Percentiles rank a stretch among this genome's conserved stretches.
Conservation (phyloP, 2,329 filamentous ascomycete genomes). For the Xylaria sp. region DNA sequence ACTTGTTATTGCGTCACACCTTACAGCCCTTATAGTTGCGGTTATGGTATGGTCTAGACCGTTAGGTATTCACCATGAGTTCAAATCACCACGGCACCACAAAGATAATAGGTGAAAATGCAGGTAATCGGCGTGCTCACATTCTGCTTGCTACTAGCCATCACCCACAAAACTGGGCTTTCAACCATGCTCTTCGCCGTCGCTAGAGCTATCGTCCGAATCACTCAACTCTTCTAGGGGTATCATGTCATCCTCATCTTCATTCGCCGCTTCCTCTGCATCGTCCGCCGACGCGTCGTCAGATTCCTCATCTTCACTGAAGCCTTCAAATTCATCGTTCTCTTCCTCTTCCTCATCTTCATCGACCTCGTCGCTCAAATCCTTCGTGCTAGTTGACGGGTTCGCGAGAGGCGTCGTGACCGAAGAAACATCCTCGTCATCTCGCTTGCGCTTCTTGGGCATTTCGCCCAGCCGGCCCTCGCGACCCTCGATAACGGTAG, state of each 20-base stretch:
- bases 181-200: conserved; percentile 51
- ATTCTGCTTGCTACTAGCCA: conserved; percentile 31
- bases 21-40: no score
- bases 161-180: conserved; percentile 32
- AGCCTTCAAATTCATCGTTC: conserved; percentile 54
- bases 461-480: conserved; percentile 87
- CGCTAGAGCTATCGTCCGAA: conserved; percentile 48
- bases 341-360: conserved; percentile 51
- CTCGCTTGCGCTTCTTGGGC: conserved; percentile 79
- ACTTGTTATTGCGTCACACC: background rate
- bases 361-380: conserved; percentile 46
- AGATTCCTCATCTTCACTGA: conserved; percentile 50
- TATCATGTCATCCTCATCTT: conserved; percentile 60
- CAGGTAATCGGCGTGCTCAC: conserved; percentile 32
- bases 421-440: conserved; percentile 59
- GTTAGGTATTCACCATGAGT: background rate
- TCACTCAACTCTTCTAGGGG: conserved; percentile 53
- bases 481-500: conserved; percentile 70
- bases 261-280: conserved; percentile 22
- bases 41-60: background rate
- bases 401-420: conserved; percentile 44
- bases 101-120: conserved; percentile 7
- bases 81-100: conserved; percentile 4
- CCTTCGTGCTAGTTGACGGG: conserved; percentile 46
- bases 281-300: conserved; percentile 50